Conservation (phyloP, 345 rosid species). For the Salix exigua region DNA sequence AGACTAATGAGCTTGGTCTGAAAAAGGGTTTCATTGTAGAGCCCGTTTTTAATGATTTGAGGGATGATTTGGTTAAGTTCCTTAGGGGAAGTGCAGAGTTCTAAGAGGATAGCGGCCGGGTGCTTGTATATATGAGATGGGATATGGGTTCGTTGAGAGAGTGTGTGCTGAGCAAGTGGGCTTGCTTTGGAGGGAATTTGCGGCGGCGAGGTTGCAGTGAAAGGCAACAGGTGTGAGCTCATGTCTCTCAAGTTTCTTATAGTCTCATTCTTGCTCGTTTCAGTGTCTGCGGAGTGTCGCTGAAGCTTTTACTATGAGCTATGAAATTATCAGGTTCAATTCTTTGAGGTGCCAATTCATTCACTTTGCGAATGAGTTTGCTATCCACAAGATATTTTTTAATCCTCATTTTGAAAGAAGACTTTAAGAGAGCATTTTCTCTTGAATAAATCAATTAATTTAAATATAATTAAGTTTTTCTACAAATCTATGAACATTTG, state of each 20-base stretch:
- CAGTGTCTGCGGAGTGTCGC: no score
- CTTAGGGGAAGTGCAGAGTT: constrained; percentile 49
- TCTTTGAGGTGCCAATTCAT: no score
- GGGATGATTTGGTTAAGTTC: constrained; percentile 67
- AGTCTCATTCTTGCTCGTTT: neutral
- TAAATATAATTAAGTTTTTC: no score
- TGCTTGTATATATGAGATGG: constrained; percentile 67
- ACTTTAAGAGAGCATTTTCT: no score
- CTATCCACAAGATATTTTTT: no score
- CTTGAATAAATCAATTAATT: no score
- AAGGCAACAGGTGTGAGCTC: constrained; percentile 29
- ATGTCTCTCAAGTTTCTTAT: constrained; percentile 13
- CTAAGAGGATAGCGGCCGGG: constrained; percentile 73
- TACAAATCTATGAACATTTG: no score
- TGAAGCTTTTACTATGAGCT: no score
- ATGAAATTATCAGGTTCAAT: no score
- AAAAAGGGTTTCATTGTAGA: constrained; percentile 48
- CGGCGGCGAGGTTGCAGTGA: constrained; percentile 9
- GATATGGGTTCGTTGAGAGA: constrained; percentile 53
- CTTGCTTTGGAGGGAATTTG: neutral
- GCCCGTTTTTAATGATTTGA: constrained; percentile 57
- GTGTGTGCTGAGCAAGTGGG: constrained; percentile 22
- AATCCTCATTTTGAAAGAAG: no score
- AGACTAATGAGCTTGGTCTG: constrained; percentile 82
- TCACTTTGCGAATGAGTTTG: no score